phyloP scores from a whole-genome alignment of 441 rosid species.

The Bocquillonia castaneifolia region DNA sequence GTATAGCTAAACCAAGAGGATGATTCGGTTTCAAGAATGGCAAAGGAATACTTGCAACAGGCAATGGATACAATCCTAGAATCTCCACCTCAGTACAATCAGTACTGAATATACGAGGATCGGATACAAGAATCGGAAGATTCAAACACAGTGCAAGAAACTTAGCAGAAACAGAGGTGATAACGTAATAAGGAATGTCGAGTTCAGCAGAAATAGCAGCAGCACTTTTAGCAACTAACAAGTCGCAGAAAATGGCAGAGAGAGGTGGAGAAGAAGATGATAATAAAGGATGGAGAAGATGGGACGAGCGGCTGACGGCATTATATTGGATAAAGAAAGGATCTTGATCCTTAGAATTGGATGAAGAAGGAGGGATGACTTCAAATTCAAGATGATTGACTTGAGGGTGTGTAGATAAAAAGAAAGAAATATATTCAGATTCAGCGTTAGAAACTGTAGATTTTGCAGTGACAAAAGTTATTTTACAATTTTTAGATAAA shows the following conservation, averaged over 20 bases:
- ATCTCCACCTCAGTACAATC: conserved; percentile 12
- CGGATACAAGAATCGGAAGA: conserved; percentile 2
- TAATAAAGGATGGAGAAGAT: conserved; percentile 28
- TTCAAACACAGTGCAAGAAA: conserved; percentile 5
- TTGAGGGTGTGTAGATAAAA: conserved; percentile 28
- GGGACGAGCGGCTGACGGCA: conserved; percentile 24
- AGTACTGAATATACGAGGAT: not conserved
- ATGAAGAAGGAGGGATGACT: too few relatives aligned
- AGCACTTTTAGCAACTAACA: too few relatives aligned
- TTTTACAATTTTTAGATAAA: conserved; percentile 4
- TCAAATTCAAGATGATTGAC: too few relatives aligned
- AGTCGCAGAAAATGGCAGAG: conserved; percentile 19
- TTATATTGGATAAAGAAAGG: conserved; percentile 33
- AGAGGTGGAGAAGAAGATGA: conserved; percentile 29
- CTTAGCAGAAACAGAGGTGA: conserved; percentile 37
- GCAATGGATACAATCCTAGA: conserved; percentile 29
- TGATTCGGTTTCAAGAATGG: conserved; percentile 21
- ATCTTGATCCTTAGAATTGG: too few relatives aligned
- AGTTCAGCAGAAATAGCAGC: too few relatives aligned
- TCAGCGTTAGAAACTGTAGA: conserved; percentile 35
- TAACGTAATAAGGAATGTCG: conserved; percentile 28
- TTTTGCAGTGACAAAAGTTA: conserved; percentile 32
- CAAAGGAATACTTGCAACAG: conserved; percentile 33
- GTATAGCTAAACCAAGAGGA: not conserved
- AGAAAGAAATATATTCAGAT: conserved; percentile 17